Evolutionary conservation across 2,329 filamentous ascomycete genomes (phyloP).

Genomic region (Ophiostoma novo-ulmi): DNA sequence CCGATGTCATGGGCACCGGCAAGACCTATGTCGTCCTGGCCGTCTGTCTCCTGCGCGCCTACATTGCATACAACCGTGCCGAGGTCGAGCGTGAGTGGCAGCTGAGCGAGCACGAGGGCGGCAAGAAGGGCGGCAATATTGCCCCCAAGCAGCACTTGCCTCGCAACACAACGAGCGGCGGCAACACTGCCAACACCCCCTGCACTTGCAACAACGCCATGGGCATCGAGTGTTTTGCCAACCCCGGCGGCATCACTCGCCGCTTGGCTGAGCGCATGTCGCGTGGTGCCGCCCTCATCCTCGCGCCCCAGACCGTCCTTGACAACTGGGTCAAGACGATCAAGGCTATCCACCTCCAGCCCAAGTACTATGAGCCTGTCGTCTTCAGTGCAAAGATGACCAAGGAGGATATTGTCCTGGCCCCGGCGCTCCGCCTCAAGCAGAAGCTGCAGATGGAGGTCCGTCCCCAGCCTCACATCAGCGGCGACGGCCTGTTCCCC

Average conservation of each 20-base stretch:
- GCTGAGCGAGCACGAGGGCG: slow-evolving; percentile 23
- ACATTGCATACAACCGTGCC: slow-evolving; percentile 28
- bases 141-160: slow-evolving; percentile 26
- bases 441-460: slow-evolving; percentile 27
- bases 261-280: slow-evolving; percentile 26
- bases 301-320: slow-evolving; percentile 28
- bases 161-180: not conserved
- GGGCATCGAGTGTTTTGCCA: slow-evolving; percentile 30
- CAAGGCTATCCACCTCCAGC: slow-evolving; percentile 24
- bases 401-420: slow-evolving; percentile 26
- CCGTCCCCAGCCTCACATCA: slow-evolving; percentile 12
- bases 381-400: slow-evolving; percentile 26
- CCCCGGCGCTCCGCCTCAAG: slow-evolving; percentile 26
- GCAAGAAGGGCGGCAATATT: slow-evolving; percentile 17
- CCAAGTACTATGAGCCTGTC: slow-evolving; percentile 27
- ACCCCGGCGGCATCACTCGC: slow-evolving; percentile 27
- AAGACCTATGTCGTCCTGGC: slow-evolving; percentile 29
- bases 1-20: slow-evolving; percentile 30
- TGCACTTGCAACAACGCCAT: slow-evolving; percentile 28
- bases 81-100: slow-evolving; percentile 30
- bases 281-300: slow-evolving; percentile 27
- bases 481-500: slow-evolving; percentile 25
- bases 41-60: slow-evolving; percentile 26
- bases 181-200: not conserved
- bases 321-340: slow-evolving; percentile 29